Evolutionary conservation across 768 basidiomycete genomes (phyloP), one percentile per base, ranked within the genome.

Genomic region (Podaxis pistillaris): DNA sequence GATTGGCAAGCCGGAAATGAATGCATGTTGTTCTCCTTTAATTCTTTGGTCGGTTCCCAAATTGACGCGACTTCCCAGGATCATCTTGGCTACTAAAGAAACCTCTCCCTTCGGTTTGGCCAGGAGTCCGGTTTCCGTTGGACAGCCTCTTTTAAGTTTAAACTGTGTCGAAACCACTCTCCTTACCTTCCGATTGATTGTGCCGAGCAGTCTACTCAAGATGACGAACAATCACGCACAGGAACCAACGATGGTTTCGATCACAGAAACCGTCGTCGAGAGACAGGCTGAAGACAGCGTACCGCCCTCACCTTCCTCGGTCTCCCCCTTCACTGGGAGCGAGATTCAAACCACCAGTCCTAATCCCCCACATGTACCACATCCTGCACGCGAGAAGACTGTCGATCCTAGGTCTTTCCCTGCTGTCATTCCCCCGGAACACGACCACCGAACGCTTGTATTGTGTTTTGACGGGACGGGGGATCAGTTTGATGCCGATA

Each of bases 391-490:
- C 40, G 66, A 59, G 65, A 70, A 26, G 52, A 33, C 71, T 2
- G 54, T 73, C 13, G 70, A 72, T 38, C 67, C 68, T 54, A 66
- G 61, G 0, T 30, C 56, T 30, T 46, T 67, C 3, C 75, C 76
- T 8, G 26, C 63, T 50, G 65, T 75, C 37, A 75, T 86, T 30
- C 84, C 85, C 9, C 77, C 78, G 7, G 64, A 70, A 6, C 77
- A 79, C 59, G 24, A 63, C 3, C 54, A 70, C 22, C 76, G 84
- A 1, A 84, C 80, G 0, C 75, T 86, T 44, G 69, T 85, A 9
- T 69, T 86, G 1, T 85, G 84, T 66, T 85, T 86, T 64, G 85
- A 86, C 68, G 84, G 85, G 1, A 85, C 84, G 1, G 81, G 81
- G 4, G 80, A 83, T 65, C 78, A 83, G 64, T 83, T 82, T 62